Percentiles rank a stretch among this genome's conserved stretches.
phyloP scores from a whole-genome alignment of 345 rosid species.

The Eucalyptus marginata region DNA sequence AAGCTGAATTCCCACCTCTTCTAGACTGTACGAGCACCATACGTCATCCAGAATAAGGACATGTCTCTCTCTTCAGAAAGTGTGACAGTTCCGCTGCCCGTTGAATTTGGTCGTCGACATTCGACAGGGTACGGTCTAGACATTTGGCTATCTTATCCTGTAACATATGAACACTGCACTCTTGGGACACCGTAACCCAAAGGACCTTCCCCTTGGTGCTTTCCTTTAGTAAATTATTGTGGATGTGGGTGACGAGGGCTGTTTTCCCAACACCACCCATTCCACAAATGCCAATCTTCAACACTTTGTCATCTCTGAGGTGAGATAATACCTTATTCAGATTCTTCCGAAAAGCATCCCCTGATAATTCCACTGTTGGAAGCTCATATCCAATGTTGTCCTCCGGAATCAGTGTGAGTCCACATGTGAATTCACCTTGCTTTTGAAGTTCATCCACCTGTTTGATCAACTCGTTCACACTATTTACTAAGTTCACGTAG shows the following conservation, averaged over 20 bases:
- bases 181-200: constrained; percentile 5
- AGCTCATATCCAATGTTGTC: background rate
- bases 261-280: constrained; percentile 1
- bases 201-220: background rate
- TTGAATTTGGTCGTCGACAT: background rate
- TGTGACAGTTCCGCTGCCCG: background rate
- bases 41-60: constrained; percentile 10
- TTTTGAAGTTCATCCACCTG: background rate
- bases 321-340: background rate
- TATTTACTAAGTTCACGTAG: background rate
- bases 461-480: background rate
- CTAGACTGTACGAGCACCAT: background rate
- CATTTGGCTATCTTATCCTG: background rate
- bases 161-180: background rate
- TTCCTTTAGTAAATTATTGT: background rate
- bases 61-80: background rate
- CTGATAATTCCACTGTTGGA: background rate
- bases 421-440: background rate
- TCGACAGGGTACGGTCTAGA: background rate
- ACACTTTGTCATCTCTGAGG: background rate
- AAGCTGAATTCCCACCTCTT: background rate
- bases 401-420: background rate
- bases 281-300: constrained; percentile 1
- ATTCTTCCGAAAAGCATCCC: background rate
- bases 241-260: background rate